Conservation (phyloP, 257 asterid genomes). For the Osmanthus fragrans region DNA sequence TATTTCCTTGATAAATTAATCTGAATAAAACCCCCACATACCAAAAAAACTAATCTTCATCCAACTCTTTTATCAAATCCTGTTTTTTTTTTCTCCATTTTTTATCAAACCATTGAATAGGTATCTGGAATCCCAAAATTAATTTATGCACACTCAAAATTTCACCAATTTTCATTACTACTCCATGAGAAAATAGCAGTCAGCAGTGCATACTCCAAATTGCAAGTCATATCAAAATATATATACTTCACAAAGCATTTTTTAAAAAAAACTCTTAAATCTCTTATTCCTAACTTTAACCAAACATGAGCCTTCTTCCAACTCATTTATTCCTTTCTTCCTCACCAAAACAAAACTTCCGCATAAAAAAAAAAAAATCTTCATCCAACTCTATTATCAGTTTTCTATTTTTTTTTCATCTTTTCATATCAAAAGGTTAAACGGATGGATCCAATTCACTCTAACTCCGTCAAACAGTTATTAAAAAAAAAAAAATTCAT, state of each 20-base stretch:
- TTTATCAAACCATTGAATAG: too few relatives aligned
- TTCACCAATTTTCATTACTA: not conserved
- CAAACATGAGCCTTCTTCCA: too few relatives aligned
- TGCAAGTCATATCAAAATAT: not conserved
- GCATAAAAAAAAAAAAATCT: conserved; percentile 3
- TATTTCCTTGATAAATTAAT: too few relatives aligned
- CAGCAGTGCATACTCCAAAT: not conserved
- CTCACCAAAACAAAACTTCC: not conserved
- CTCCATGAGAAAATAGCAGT: not conserved
- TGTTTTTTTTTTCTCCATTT: not conserved
- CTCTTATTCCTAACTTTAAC: too few relatives aligned
- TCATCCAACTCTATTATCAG: conserved; percentile 15
- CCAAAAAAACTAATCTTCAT: not conserved
- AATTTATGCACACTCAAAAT: not conserved
- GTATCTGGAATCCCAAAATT: too few relatives aligned
- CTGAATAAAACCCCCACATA: too few relatives aligned
- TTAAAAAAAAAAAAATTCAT: not conserved
- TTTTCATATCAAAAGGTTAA: not conserved
- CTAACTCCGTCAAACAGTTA: not conserved
- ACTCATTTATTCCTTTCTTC: too few relatives aligned
- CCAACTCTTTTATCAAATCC: not conserved
- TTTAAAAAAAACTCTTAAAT: too few relatives aligned
- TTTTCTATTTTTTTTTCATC: not conserved
- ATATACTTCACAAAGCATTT: not conserved
- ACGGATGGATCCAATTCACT: not conserved